phyloP scores from a whole-genome alignment of 495 filamentous ascomycete species.

The Hyaloscypha hepaticicola region DNA sequence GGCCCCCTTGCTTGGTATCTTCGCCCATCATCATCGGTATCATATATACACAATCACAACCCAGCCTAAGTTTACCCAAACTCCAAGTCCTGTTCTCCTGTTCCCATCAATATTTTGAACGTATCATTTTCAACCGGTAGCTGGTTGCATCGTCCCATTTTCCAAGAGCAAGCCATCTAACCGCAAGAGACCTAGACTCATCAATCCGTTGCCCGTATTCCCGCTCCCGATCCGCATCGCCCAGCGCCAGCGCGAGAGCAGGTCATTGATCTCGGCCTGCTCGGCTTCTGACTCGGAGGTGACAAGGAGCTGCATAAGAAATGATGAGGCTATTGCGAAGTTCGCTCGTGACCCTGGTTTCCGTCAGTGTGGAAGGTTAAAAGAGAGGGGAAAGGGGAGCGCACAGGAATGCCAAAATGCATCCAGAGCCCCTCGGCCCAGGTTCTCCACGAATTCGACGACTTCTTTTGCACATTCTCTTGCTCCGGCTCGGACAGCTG shows the following conservation, averaged over 20 bases:
- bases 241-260: constrained; percentile 30
- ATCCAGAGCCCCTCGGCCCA: constrained; percentile 27
- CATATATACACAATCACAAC: background rate
- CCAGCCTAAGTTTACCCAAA: background rate
- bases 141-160: constrained; percentile 18
- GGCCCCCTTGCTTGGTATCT: background rate
- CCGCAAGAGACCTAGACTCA: constrained; percentile 32
- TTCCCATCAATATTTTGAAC: background rate
- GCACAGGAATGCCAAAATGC: constrained; percentile 35
- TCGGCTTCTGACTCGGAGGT: constrained; percentile 26
- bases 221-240: constrained; percentile 29
- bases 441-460: constrained; percentile 31
- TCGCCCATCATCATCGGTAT: background rate
- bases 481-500: constrained; percentile 23
- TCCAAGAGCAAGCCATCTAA: constrained; percentile 30
- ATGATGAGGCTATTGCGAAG: constrained; percentile 35
- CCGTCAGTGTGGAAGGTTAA: background rate
- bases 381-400: background rate
- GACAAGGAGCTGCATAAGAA: constrained; percentile 32
- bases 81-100: background rate
- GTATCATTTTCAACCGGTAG: background rate
- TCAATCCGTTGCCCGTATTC: constrained; percentile 29
- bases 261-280: constrained; percentile 26
- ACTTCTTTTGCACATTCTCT: constrained; percentile 32
- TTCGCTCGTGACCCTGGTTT: constrained; percentile 32